Evolutionary conservation across 129 eudicot genomes (phyloP).

Genomic region (Flaveria robusta): DNA sequence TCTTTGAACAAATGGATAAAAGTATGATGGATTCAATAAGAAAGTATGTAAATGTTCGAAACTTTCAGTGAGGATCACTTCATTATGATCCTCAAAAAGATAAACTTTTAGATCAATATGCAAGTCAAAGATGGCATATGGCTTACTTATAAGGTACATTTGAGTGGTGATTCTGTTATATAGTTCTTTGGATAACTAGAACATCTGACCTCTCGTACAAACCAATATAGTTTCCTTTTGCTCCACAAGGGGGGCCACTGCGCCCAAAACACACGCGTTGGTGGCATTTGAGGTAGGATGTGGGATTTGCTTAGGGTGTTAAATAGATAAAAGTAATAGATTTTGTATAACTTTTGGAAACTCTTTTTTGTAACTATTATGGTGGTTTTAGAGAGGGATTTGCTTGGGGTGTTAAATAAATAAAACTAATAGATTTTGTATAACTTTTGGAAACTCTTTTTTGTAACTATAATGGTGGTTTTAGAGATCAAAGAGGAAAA

Average conservation of each 20-base stretch:
- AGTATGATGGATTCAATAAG: background rate
- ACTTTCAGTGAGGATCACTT: background rate
- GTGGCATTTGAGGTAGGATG: background rate
- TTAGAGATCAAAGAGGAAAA: constrained; percentile 44
- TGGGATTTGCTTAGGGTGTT: background rate
- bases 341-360: background rate
- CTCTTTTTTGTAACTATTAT: background rate
- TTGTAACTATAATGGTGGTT: constrained; percentile 4
- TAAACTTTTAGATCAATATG: background rate
- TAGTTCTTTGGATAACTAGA: background rate
- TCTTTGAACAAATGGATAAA: background rate
- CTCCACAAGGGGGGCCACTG: background rate
- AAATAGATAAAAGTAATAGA: background rate
- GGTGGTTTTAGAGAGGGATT: constrained; percentile 33
- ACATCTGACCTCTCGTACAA: background rate
- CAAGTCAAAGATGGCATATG: background rate
- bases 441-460: background rate
- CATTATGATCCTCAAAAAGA: background rate
- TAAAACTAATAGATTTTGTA: background rate
- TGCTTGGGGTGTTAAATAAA: background rate
- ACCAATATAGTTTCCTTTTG: background rate
- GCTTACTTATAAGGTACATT: background rate
- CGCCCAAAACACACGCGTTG: background rate
- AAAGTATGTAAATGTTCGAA: background rate
- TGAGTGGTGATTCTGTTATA: background rate